These are phyloP conservation scores for Leucaena leucocephala DNA, from an alignment of 306 rosid species.

Conservation along the genomic window DNA sequence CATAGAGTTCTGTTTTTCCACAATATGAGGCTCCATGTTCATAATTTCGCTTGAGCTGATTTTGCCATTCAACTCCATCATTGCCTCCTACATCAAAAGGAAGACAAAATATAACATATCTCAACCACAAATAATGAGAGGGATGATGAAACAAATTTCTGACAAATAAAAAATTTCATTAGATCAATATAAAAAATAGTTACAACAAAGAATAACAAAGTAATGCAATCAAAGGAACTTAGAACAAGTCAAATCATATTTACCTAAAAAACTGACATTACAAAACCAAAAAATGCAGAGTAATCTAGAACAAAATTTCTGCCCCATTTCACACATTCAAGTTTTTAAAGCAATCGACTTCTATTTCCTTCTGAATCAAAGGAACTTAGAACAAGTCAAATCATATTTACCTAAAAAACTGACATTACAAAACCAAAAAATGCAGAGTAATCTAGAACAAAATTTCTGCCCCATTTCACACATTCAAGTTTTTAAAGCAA, in stretches of 20 bases:
- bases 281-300: background rate
- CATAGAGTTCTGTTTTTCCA: background rate
- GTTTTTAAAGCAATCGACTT: background rate
- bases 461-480: background rate
- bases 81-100: slow-evolving; percentile 12
- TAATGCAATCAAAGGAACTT: background rate
- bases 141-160: background rate
- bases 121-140: slow-evolving; percentile 2
- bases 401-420: background rate
- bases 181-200: background rate
- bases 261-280: background rate
- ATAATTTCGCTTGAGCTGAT: background rate
- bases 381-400: too few species aligned
- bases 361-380: background rate
- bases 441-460: background rate
- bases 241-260: background rate
- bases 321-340: background rate
- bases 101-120: background rate
- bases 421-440: background rate
- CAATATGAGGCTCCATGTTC: background rate
- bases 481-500: background rate
- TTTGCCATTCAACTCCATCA: background rate
- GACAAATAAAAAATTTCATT: background rate
- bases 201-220: background rate
- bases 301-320: background rate